Base-by-base conservation (phyloP, 2,329 filamentous ascomycete species). In the Hymenoscyphus linearis region DNA sequence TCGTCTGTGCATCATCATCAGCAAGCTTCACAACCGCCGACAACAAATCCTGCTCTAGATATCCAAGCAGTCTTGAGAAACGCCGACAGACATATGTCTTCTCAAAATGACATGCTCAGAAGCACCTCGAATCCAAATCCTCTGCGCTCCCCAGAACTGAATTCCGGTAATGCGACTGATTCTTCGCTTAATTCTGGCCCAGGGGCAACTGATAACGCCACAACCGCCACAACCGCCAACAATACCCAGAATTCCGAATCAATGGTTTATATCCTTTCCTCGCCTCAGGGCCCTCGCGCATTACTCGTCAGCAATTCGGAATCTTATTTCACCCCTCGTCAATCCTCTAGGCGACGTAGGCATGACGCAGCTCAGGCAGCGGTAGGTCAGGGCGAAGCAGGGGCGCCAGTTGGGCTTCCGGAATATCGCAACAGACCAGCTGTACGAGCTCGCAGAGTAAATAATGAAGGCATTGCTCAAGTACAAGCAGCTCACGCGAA, bases 211-310 rank as follows among this genome's bases (percentile, higher is more conserved):
- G 62, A 57, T 64, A 64, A 64, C 64, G 52, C 61, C 65, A 16
- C 52, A 62, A 52, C 60, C n/a, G n/a, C n/a, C n/a, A 26, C 60
- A 31, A 52, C 60, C 52, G 22, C 62, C 26, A 31, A 71, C 18
- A 70, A 70, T 35, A 52, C 34, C 25, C 26, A 26, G 14, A 26
- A 35, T 37, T 25, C 56, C 4, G 74, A 74, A 26, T 76, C 79
- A 0, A 80, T 84, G 62, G 82, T 86, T 1, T 87, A 86, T 65
- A 80, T 88, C 26, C 70, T 88, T 6, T 82, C 79, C 16, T 87
- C 85, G 0, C 84, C 85, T 0, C 77, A 78, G 50, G 85, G 85
- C 0, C 85, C 85, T 1, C 79, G 80, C 22, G 85, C 79, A 5
- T 72, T 88, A 1, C 71, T 88, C 6, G 74, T 87, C 47, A 84